Evolutionary conservation across 2,329 filamentous ascomycete genomes (phyloP).

Genomic region (Colletotrichum aenigma): DNA sequence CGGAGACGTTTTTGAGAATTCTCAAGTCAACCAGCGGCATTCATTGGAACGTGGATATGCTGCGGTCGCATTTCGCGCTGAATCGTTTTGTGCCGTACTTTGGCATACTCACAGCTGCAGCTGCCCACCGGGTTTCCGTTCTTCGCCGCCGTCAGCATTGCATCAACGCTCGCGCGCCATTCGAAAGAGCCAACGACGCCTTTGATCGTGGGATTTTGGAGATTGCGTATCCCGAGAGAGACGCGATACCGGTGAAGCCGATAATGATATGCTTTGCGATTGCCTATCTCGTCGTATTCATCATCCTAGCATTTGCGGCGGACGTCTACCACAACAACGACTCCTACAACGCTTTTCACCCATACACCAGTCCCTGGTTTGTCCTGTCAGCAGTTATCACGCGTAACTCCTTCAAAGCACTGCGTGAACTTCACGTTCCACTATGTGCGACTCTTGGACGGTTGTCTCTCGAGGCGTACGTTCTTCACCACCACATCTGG

Average conservation of each 20-base stretch:
- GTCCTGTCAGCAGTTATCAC: conserved; percentile 51
- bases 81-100: conserved; percentile 62
- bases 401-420: conserved; percentile 45
- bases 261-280: conserved; percentile 12
- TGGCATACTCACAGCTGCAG: conserved; percentile 55
- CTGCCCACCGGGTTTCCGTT: conserved; percentile 35
- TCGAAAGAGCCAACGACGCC: conserved; percentile 1
- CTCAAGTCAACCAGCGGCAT: conserved; percentile 40
- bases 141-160: conserved; percentile 4
- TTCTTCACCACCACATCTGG: conserved; percentile 64
- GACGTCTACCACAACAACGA: not conserved
- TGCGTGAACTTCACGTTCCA: conserved; percentile 48
- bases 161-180: not conserved
- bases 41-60: conserved; percentile 50
- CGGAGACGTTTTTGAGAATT: conserved; percentile 2
- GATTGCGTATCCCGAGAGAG: conserved; percentile 8
- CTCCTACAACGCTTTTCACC: conserved; percentile 17
- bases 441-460: conserved; percentile 56
- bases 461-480: conserved; percentile 58
- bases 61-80: conserved; percentile 53
- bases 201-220: conserved; percentile 13
- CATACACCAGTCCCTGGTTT: conserved; percentile 18
- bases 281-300: conserved; percentile 6
- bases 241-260: conserved; percentile 16
- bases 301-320: conserved; percentile 11